Conservation (phyloP, 1,284 basidiomycete species). For the Malassezia sp. region DNA sequence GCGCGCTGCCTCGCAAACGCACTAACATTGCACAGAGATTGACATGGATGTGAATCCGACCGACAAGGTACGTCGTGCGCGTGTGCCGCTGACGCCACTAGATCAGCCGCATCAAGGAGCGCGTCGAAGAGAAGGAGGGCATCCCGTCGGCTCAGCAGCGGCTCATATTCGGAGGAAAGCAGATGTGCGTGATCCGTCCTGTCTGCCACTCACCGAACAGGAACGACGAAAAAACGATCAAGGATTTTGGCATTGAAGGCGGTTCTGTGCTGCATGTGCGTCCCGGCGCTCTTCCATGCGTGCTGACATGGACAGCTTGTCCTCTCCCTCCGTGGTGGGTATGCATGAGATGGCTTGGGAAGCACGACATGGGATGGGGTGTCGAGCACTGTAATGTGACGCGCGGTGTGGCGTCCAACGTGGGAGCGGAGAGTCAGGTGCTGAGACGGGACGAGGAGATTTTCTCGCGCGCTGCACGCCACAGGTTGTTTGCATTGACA, state of each 20-base stretch:
- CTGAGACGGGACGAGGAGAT: too few species aligned
- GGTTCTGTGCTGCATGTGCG: constrained; percentile 45
- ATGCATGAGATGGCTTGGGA: too few species aligned
- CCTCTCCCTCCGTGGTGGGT: constrained; percentile 35
- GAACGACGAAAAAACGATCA: constrained; percentile 47
- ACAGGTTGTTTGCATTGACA: too few species aligned
- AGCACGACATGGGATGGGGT: too few species aligned
- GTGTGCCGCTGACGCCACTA: constrained; percentile 43
- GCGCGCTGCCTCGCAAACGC: constrained; percentile 23
- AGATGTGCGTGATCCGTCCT: constrained; percentile 65
- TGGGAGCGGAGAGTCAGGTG: too few species aligned
- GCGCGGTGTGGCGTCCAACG: too few species aligned
- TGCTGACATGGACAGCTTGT: constrained; percentile 25
- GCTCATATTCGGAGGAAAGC: constrained; percentile 84
- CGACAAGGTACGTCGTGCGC: constrained; percentile 59
- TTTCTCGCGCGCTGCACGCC: too few species aligned
- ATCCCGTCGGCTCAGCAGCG: constrained; percentile 95
- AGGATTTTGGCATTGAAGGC: constrained; percentile 44
- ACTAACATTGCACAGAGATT: constrained; percentile 56
- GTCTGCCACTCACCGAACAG: constrained; percentile 15
- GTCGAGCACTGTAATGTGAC: too few species aligned
- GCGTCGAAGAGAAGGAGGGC: constrained; percentile 96
- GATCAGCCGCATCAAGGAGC: constrained; percentile 94
- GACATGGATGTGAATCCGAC: constrained; percentile 89
- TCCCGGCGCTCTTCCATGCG: too few species aligned